Percentiles rank a stretch among this genome's conserved stretches.
Conservation (phyloP, 148 eudicot species). For the Arbutus unedo region DNA sequence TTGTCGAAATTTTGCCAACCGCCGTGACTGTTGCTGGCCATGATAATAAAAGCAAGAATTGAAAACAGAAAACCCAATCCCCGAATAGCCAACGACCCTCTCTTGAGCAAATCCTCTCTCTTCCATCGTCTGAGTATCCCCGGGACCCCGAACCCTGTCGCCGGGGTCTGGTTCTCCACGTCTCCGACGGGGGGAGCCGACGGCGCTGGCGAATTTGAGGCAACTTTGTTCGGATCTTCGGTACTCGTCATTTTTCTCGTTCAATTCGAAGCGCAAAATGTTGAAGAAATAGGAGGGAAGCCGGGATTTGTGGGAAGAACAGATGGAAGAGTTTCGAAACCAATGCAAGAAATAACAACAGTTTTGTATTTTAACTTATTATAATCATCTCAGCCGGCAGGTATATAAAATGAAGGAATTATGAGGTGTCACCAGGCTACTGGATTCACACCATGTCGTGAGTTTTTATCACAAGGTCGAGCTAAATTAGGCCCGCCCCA, state of each 20-base stretch:
- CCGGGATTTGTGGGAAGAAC: background rate
- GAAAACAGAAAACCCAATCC: slow-evolving; percentile 44
- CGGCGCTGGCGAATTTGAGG: background rate
- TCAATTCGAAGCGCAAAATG: background rate
- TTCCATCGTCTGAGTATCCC: slow-evolving; percentile 34
- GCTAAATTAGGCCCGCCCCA: no score
- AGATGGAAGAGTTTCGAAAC: background rate
- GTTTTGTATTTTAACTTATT: background rate
- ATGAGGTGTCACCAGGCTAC: background rate
- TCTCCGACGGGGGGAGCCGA: slow-evolving; percentile 25
- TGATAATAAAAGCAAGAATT: slow-evolving; percentile 53
- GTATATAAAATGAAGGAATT: background rate
- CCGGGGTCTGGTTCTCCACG: slow-evolving; percentile 25
- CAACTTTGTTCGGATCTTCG: background rate
- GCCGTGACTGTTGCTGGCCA: slow-evolving; percentile 55
- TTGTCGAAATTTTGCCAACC: slow-evolving; percentile 28
- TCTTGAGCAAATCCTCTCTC: slow-evolving; percentile 49
- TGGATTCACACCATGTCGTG: no score
- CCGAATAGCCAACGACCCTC: slow-evolving; percentile 38
- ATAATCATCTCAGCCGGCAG: background rate
- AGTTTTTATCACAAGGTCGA: no score
- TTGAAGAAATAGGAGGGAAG: no score
- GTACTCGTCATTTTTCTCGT: background rate
- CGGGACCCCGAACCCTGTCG: slow-evolving; percentile 23
- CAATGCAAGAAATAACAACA: background rate